These are phyloP conservation scores for Stagonosporopsis cucurbitacearum DNA, from an alignment of 2,329 filamentous ascomycete species.

Conservation along the genomic window DNA sequence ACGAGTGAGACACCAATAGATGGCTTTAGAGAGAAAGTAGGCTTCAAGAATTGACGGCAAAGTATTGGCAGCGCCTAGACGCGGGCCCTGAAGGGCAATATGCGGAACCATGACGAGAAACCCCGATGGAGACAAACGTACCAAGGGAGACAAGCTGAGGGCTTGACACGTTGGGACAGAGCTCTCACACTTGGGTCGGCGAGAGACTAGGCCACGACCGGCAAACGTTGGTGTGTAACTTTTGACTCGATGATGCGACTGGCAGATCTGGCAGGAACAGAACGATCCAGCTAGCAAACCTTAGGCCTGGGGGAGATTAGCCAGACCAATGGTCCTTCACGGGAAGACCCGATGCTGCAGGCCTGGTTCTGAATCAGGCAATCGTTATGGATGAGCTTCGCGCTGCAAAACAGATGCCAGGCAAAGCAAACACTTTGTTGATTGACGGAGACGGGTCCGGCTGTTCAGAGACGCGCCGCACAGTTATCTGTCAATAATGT, in stretches of 20 bases:
- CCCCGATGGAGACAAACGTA: slow-evolving; percentile 30
- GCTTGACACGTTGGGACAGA: slow-evolving; percentile 4
- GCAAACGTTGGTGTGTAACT: slow-evolving; percentile 5
- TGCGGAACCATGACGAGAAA: slow-evolving; percentile 28
- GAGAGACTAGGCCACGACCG: slow-evolving; percentile 13
- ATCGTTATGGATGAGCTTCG: slow-evolving; percentile 1
- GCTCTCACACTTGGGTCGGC: slow-evolving; percentile 2
- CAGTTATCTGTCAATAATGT: neutral
- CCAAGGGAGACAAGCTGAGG: slow-evolving; percentile 17
- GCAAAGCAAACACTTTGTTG: neutral
- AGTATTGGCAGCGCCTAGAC: slow-evolving; percentile 12
- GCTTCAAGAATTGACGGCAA: slow-evolving; percentile 3
- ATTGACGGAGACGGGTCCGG: slow-evolving; percentile 3
- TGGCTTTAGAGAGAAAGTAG: slow-evolving; percentile 1
- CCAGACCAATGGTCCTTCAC: slow-evolving; percentile 7
- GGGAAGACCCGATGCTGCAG: slow-evolving; percentile 8
- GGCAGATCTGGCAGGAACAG: slow-evolving; percentile 10
- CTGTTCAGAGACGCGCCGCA: slow-evolving; percentile 6
- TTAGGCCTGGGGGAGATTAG: neutral
- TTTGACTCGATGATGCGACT: slow-evolving; percentile 15
- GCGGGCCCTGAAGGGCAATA: slow-evolving; percentile 10
- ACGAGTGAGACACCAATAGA: slow-evolving; percentile 9
- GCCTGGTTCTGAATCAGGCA: neutral
- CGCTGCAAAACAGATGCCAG: neutral
- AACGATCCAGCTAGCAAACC: slow-evolving; percentile 13